A percentile compares a stretch with the other conserved stretches of the same genome.
Conservation (phyloP, 208 protist genomes). For the Plasmodiophora brassicae region DNA sequence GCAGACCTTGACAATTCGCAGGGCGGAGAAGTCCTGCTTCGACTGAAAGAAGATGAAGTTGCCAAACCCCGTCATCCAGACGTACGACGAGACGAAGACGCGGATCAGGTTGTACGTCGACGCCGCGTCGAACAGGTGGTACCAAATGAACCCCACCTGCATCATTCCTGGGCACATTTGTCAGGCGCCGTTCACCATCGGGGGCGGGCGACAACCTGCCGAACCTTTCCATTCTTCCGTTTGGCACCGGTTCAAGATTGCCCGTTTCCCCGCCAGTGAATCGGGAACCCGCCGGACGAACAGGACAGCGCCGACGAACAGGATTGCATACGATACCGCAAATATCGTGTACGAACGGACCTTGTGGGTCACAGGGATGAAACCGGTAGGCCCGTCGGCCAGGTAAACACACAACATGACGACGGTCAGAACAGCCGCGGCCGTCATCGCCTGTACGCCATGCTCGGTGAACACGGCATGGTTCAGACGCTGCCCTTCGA, state of each 20-base stretch:
- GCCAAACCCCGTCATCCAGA: constrained; percentile 81
- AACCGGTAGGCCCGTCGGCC: constrained; percentile 7
- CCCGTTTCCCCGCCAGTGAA: not conserved
- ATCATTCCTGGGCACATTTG: constrained; percentile 33
- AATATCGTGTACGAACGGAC: not conserved
- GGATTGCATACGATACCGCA: not conserved
- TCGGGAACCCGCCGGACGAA: not conserved
- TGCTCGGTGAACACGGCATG: not conserved
- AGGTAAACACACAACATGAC: constrained; percentile 19
- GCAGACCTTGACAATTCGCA: constrained; percentile 56
- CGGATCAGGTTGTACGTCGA: constrained; percentile 69
- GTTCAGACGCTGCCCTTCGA: not conserved
- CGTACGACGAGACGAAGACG: constrained; percentile 75
- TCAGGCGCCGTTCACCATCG: not conserved
- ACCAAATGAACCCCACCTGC: constrained; percentile 46
- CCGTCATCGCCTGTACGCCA: not conserved
- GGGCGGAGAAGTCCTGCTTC: constrained; percentile 63
- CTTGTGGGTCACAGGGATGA: not conserved
- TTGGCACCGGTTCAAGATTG: constrained; percentile 68
- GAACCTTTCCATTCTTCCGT: constrained; percentile 66
- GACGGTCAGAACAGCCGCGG: not conserved
- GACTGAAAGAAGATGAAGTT: constrained; percentile 78
- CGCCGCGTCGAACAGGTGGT: constrained; percentile 44
- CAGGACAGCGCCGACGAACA: not conserved
- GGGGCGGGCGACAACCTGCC: not conserved